phyloP scores from a whole-genome alignment of 257 asterid species.

The Voacanga thouarsii region DNA sequence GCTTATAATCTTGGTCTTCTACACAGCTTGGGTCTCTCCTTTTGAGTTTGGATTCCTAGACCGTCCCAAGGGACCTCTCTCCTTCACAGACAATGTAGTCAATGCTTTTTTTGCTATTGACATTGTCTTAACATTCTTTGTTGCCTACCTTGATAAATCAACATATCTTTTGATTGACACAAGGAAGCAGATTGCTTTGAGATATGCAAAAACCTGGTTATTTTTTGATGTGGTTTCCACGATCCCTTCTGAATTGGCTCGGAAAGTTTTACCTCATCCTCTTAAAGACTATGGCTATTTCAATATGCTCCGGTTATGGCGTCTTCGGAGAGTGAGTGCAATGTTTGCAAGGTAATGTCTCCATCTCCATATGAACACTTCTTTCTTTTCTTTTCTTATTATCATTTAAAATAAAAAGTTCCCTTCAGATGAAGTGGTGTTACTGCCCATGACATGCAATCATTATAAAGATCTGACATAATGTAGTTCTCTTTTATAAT shows the following conservation, averaged over 20 bases:
- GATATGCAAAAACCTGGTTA: conserved; percentile 56
- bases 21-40: conserved; percentile 90
- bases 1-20: conserved; percentile 59
- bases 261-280: conserved; percentile 29
- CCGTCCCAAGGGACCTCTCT: conserved; percentile 35
- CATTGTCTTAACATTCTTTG: conserved; percentile 69
- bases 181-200: conserved; percentile 50
- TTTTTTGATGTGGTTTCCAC: conserved; percentile 62
- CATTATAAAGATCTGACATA: neutral
- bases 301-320: conserved; percentile 83
- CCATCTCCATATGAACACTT: neutral
- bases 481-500: too few relatives aligned
- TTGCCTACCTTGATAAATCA: conserved; percentile 67
- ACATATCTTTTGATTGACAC: conserved; percentile 55
- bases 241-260: conserved; percentile 53
- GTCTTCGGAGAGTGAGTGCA: conserved; percentile 69
- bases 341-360: conserved; percentile 55
- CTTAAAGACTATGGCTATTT: conserved; percentile 44
- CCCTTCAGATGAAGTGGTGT: neutral
- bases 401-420: neutral
- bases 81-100: conserved; percentile 55
- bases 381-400: neutral
- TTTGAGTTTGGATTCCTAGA: conserved; percentile 72
- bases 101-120: conserved; percentile 59
- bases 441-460: neutral